Evolutionary conservation across 768 basidiomycete genomes (phyloP).

Genomic region (Suillus weaverae): DNA sequence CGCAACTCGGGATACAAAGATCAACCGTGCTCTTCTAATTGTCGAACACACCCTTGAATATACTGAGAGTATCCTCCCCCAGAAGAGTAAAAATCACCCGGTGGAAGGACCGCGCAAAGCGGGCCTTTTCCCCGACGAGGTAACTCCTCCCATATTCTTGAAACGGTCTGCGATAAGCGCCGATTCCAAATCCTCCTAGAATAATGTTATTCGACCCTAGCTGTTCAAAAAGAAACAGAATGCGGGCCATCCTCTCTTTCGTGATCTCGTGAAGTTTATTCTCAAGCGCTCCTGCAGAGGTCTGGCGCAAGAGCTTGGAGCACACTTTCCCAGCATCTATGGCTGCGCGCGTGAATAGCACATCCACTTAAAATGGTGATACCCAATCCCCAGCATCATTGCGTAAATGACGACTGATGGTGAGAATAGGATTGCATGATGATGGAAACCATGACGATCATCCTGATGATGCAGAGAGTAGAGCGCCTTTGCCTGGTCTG

Average conservation of each 20-base stretch:
- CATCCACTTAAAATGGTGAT: constrained; percentile 43
- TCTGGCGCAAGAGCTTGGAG: constrained; percentile 16
- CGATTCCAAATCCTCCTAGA: constrained; percentile 75
- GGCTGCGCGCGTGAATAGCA: constrained; percentile 67
- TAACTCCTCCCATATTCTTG: constrained; percentile 62
- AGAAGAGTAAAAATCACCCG: constrained; percentile 69
- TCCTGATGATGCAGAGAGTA: constrained; percentile 57
- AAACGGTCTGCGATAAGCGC: constrained; percentile 64
- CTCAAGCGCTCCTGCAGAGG: constrained; percentile 22
- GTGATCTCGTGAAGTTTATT: constrained; percentile 51
- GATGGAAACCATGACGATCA: constrained; percentile 56
- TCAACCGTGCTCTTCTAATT: neutral
- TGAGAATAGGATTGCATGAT: constrained; percentile 76
- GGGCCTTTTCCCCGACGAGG: too few species aligned
- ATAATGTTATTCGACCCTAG: constrained; percentile 59
- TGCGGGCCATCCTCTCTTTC: constrained; percentile 67
- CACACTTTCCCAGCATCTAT: constrained; percentile 65
- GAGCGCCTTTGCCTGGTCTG: constrained; percentile 53
- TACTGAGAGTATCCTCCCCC: constrained; percentile 45
- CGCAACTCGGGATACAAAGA: neutral
- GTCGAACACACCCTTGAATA: constrained; percentile 40
- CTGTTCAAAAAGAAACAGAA: constrained; percentile 63
- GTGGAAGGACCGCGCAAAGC: constrained; percentile 53
- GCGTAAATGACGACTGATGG: constrained; percentile 62
- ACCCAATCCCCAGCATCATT: constrained; percentile 59